Percentiles rank a stretch among this genome's conserved stretches.
Evolutionary conservation across 371 early-diverging fungal species (phyloP).

Genomic region (Rhizopus stolonifer): DNA sequence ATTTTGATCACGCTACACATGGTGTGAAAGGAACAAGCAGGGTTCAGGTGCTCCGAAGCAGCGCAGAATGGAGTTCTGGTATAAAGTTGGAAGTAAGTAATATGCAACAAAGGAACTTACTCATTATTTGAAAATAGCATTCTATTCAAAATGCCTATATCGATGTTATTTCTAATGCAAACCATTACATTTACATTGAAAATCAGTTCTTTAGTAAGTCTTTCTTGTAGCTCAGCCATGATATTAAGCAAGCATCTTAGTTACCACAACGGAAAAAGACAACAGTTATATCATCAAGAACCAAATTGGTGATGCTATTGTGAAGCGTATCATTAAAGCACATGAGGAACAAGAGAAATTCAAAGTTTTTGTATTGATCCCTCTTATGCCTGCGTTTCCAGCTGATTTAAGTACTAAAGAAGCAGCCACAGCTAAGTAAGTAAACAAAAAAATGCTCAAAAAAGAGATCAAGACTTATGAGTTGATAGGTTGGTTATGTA

Average conservation of each 20-base stretch:
- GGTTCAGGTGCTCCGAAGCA: conserved; percentile 71
- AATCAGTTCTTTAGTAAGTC: conserved; percentile 92
- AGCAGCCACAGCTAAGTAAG: conserved; percentile 70
- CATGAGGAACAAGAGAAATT: conserved; percentile 66
- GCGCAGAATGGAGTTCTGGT: conserved; percentile 69
- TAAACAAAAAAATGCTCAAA: not conserved
- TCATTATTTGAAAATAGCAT: conserved; percentile 40
- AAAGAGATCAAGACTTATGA: not conserved
- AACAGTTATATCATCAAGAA: conserved; percentile 61
- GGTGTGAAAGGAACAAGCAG: conserved; percentile 52
- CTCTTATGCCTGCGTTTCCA: conserved; percentile 90
- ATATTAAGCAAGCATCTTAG: conserved; percentile 25
- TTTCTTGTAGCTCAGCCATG: not conserved
- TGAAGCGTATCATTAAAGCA: conserved; percentile 78
- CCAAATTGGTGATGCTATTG: conserved; percentile 75
- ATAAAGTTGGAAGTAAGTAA: conserved; percentile 51
- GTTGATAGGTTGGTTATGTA: conserved; percentile 60
- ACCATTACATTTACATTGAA: conserved; percentile 93
- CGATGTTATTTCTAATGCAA: conserved; percentile 66
- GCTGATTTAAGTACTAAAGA: conserved; percentile 74
- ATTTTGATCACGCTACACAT: conserved; percentile 29
- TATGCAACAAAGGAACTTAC: too few relatives aligned
- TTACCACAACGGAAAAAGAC: conserved; percentile 62
- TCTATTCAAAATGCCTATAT: conserved; percentile 88
- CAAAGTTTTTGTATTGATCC: conserved; percentile 85